Conservation (phyloP, 2,329 filamentous ascomycete genomes). For the Aspergillus vadensis region DNA sequence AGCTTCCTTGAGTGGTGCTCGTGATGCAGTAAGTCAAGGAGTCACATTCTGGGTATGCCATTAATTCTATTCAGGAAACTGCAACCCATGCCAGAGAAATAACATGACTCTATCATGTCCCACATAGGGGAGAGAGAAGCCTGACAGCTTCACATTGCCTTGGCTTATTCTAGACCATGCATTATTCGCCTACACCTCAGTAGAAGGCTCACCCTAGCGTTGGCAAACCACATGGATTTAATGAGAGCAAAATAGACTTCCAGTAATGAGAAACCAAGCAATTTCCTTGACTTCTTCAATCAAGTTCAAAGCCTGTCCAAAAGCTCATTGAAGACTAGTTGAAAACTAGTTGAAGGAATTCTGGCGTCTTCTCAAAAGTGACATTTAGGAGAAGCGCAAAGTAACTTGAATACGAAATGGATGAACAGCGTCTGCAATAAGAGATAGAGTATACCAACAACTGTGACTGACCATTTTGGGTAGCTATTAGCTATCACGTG, state of each 20-base stretch:
- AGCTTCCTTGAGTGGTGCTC: background rate
- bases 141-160: background rate
- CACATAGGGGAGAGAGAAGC: background rate
- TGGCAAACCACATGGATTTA: background rate
- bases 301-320: no score
- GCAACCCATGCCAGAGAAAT: background rate
- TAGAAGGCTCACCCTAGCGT: background rate
- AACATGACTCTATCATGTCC: background rate
- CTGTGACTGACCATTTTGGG: background rate
- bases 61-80: background rate
- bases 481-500: conserved; percentile 23
- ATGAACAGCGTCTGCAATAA: no score
- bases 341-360: no score
- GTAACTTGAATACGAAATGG: no score
- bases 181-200: background rate
- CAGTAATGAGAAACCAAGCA: no score
- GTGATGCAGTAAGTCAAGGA: background rate
- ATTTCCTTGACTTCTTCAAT: no score
- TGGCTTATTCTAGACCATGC: background rate
- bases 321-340: no score
- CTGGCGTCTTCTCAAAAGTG: no score
- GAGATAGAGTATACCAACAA: background rate
- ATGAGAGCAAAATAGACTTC: background rate
- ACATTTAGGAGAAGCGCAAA: no score
- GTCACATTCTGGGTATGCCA: background rate